A percentile compares a stretch with the other conserved stretches of the same genome.
These are phyloP conservation scores for Ceratorhiza oryzae-sativae DNA, from an alignment of 1,284 basidiomycete species.

Conservation along the genomic window DNA sequence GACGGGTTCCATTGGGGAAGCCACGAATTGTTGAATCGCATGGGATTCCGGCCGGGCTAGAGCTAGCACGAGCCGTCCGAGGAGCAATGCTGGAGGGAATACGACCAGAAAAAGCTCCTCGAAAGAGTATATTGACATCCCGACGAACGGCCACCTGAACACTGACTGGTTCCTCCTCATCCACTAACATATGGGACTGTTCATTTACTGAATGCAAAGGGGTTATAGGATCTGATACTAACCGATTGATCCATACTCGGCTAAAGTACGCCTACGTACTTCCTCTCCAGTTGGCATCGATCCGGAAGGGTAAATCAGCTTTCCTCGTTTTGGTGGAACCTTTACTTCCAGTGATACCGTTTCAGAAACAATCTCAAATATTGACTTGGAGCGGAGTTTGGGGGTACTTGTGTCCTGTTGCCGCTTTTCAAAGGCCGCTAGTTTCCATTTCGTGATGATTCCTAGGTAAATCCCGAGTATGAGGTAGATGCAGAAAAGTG, in stretches of 20 bases:
- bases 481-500: neutral
- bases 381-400: neutral
- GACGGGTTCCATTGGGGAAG: neutral
- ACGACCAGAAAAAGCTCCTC: neutral
- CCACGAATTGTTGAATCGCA: neutral
- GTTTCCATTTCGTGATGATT: neutral
- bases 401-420: neutral
- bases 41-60: neutral
- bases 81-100: neutral
- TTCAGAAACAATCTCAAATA: neutral
- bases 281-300: conserved; percentile 1
- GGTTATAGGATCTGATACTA: neutral
- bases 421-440: neutral
- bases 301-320: conserved; percentile 3
- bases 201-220: neutral
- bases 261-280: neutral
- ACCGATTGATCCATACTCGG: neutral
- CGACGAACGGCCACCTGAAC: conserved; percentile 5
- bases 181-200: neutral
- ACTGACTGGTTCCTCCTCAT: neutral
- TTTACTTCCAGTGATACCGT: neutral
- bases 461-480: conserved; percentile 19
- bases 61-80: neutral
- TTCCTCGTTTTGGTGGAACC: neutral
- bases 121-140: conserved; percentile 2